Evolutionary conservation across 75 land plant species (phyloP).

Genomic region (Picea sitchensis): DNA sequence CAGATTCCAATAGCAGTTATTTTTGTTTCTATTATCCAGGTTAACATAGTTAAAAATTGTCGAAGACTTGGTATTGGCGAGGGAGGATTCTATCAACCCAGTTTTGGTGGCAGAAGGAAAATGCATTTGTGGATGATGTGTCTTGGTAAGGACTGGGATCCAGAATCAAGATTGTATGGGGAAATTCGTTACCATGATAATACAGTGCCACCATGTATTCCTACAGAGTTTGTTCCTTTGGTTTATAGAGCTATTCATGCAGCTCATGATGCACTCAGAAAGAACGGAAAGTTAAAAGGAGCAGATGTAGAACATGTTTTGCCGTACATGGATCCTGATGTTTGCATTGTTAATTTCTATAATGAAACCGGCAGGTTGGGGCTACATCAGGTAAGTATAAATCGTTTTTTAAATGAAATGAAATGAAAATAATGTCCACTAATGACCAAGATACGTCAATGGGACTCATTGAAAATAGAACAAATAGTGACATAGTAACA

Average conservation of each 20-base stretch:
- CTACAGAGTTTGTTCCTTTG: constrained; percentile 33
- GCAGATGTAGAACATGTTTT: constrained; percentile 18
- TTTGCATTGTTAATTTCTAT: constrained; percentile 87
- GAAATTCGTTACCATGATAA: constrained; percentile 40
- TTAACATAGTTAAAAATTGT: constrained; percentile 53
- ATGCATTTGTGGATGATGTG: constrained; percentile 81
- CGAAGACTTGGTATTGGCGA: constrained; percentile 56
- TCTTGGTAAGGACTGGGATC: constrained; percentile 72
- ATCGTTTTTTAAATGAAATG: background rate
- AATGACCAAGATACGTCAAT: too few species aligned
- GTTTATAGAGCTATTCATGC: constrained; percentile 46
- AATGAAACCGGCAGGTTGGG: constrained; percentile 63
- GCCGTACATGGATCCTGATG: constrained; percentile 58
- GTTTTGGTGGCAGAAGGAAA: constrained; percentile 49
- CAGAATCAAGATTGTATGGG: constrained; percentile 47
- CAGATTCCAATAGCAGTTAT: background rate
- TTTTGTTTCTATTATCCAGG: constrained; percentile 19
- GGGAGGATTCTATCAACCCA: constrained; percentile 74
- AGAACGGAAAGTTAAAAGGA: background rate
- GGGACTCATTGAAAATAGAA: too few species aligned
- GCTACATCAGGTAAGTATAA: constrained; percentile 65
- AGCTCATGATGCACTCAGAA: constrained; percentile 28
- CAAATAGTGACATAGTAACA: too few species aligned
- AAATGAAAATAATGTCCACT: background rate
- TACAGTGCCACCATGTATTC: constrained; percentile 51